These are phyloP conservation scores for Rhizopus sp. DNA, from an alignment of 371 early-diverging fungal species.

Conservation along the genomic window DNA sequence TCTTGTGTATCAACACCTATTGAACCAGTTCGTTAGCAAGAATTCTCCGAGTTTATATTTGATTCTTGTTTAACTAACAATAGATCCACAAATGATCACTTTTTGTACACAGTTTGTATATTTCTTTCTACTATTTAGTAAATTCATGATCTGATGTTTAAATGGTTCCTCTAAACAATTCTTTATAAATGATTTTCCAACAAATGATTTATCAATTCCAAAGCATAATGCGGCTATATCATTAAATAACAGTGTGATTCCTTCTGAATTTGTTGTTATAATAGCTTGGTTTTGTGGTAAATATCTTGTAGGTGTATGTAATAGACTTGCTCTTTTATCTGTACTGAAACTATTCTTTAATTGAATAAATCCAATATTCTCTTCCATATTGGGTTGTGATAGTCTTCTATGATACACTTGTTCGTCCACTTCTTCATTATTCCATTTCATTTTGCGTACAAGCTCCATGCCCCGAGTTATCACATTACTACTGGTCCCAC, in stretches of 20 bases:
- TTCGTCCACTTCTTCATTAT: constrained; percentile 4
- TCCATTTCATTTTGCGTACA: constrained; percentile 20
- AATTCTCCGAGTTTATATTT: constrained; percentile 1
- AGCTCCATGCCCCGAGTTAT: constrained; percentile 20
- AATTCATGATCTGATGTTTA: constrained; percentile 3
- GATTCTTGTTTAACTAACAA: constrained; percentile 35
- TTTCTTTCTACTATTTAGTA: constrained; percentile 11
- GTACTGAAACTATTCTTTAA: constrained; percentile 16
- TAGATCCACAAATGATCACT: constrained; percentile 58
- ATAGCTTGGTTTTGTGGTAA: constrained; percentile 59
- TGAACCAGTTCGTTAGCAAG: background rate
- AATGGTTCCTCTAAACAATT: constrained; percentile 20
- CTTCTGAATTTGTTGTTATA: constrained; percentile 49
- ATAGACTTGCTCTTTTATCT: constrained; percentile 15
- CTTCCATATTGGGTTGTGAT: constrained; percentile 17
- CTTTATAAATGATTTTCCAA: constrained; percentile 22
- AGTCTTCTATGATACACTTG: constrained; percentile 3
- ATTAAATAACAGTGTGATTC: constrained; percentile 51
- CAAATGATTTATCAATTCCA: constrained; percentile 38
- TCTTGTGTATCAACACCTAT: constrained; percentile 38
- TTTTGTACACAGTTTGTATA: background rate
- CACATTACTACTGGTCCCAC: constrained; percentile 2
- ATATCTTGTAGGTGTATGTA: constrained; percentile 56
- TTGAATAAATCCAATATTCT: background rate
- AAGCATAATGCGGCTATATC: constrained; percentile 55